Evolutionary conservation across 441 rosid genomes (phyloP), one percentile per base, ranked within the genome.

Genomic region (Theobroma grandiflorum): DNA sequence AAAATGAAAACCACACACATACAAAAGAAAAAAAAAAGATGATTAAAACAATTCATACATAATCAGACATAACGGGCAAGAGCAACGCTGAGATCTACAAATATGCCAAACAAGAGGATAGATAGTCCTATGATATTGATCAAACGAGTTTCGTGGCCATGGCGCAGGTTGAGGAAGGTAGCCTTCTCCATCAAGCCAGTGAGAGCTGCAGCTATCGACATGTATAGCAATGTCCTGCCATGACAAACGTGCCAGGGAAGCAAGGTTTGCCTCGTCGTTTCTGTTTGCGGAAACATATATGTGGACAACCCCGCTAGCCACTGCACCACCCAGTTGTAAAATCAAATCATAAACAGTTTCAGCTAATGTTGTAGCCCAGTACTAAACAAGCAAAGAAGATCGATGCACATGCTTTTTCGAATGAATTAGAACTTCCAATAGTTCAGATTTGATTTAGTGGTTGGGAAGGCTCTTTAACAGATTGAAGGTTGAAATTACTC

Each of bases 161-260:
- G 80, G 67, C 72, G 38, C 20, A 64, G 82, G 1, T 53, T 3
- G 78, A 79, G 22, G 53, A 84, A 83, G 2, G 87, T 78, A 35
- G 88, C 78, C 82, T 89, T 85, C 87, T 92, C 84, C 83, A 90
- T 90, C 53, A 95, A 79, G 35, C 98, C 99, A 4, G 98, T 97
- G 12, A 97, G 84, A 12, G 99, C 98, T 20, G 99, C 84, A 31
- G 89, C 91, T 61, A 92, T 78, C 1, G 93, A 92, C 98, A 93
- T 93, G 87, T 84, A 91, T 0, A 97, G 47, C 8, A 97, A 82
- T 6, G 91, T 90, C 82, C 97, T 90, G 4, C 99, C 99, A 0
- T 88, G 91, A 26, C 90, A 82, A 4, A 94, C 64, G 82, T 95
- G 99, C 97, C 93, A 92, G 11, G 99, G 97, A 58, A 81, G 78